Evolutionary conservation across 2,329 filamentous ascomycete species (phyloP).

Genomic region (Reticulascus tulasneorum): DNA sequence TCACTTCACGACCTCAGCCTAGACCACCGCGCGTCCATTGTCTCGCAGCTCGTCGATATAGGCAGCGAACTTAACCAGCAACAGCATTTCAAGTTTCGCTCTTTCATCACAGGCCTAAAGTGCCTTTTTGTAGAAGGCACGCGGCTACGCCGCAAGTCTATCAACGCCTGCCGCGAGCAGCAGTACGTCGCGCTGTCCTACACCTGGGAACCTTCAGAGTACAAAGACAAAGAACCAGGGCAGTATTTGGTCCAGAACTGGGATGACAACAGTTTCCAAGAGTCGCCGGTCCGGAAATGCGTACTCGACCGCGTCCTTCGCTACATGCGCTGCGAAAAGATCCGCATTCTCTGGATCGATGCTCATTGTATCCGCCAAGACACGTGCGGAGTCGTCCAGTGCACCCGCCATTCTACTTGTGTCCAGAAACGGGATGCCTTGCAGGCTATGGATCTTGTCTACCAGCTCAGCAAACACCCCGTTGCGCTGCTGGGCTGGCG

Average conservation of each 20-base stretch:
- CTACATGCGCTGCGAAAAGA: conserved; percentile 18
- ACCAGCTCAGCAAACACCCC: conserved; percentile 23
- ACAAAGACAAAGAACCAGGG: conserved; percentile 12
- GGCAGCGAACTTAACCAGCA: conserved; percentile 11
- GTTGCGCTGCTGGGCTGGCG: conserved; percentile 22
- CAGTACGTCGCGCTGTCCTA: conserved; percentile 20
- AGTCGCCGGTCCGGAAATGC: conserved; percentile 19
- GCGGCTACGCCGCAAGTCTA: conserved; percentile 5
- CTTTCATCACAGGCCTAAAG: conserved; percentile 7
- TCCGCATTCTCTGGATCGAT: conserved; percentile 25
- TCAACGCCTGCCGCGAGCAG: conserved; percentile 6
- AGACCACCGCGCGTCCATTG: conserved; percentile 7
- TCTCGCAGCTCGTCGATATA: conserved; percentile 15
- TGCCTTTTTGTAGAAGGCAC: conserved; percentile 4
- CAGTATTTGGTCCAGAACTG: conserved; percentile 11
- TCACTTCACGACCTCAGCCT: conserved; percentile 9
- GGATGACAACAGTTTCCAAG: conserved; percentile 4
- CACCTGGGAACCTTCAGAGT: conserved; percentile 17
- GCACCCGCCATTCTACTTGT: conserved; percentile 14
- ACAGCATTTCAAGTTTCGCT: conserved; percentile 7
- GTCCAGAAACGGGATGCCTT: conserved; percentile 21
- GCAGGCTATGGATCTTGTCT: conserved; percentile 28
- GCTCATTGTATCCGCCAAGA: conserved; percentile 21
- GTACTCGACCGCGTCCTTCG: conserved; percentile 17
- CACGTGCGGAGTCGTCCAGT: conserved; percentile 13